A percentile compares a stretch with the other conserved stretches of the same genome.
phyloP scores from a whole-genome alignment of 441 rosid species.

The Kokia cookei region DNA sequence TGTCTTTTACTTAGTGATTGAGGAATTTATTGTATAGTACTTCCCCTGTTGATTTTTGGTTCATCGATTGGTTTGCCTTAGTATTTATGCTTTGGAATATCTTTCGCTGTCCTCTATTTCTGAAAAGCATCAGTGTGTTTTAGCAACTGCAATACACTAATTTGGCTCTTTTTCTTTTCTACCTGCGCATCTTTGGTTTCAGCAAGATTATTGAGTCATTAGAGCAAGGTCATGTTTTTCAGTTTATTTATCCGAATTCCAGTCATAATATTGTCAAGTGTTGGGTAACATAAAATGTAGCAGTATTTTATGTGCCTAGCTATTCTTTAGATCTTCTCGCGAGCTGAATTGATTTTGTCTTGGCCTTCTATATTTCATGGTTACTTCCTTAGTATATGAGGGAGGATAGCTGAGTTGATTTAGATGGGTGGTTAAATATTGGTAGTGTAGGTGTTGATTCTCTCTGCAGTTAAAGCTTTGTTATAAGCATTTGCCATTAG shows the following conservation, averaged over 20 bases:
- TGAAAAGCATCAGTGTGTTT: not conserved
- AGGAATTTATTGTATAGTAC: slow-evolving; percentile 19
- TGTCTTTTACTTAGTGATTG: not conserved
- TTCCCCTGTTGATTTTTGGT: not conserved
- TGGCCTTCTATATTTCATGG: not conserved
- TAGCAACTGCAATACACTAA: not conserved
- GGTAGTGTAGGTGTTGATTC: not conserved
- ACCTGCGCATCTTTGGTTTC: not conserved
- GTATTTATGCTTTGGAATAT: not conserved
- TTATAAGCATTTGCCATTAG: not conserved
- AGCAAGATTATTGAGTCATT: not conserved
- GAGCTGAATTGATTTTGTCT: not conserved
- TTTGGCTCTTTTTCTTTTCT: not conserved
- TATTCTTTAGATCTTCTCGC: not conserved
- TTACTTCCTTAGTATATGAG: not conserved
- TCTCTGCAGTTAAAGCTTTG: not conserved
- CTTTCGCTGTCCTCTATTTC: not conserved
- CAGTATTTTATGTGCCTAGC: not conserved
- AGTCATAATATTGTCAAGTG: not conserved
- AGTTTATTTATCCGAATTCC: not conserved
- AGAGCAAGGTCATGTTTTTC: not conserved
- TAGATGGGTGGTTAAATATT: not conserved
- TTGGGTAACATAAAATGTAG: slow-evolving; percentile 13
- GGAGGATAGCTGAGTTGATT: not conserved
- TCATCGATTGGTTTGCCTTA: not conserved